Percentiles rank a stretch among this genome's conserved stretches.
phyloP scores from a whole-genome alignment of 768 basidiomycete genomes.

The Obba rivulosa region DNA sequence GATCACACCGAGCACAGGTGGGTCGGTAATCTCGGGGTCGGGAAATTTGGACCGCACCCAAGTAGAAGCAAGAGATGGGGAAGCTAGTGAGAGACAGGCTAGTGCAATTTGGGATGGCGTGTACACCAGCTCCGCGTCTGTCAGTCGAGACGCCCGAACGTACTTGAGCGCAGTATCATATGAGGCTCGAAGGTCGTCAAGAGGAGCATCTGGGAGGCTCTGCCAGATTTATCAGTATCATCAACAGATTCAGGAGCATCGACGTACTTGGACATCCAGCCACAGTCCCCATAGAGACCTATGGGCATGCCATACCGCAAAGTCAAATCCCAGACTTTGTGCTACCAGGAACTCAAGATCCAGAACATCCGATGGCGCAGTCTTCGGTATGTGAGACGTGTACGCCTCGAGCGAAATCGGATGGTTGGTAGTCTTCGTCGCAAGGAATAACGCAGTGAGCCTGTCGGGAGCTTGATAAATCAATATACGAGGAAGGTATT shows the following conservation, averaged over 20 bases:
- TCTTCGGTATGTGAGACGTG: conserved; percentile 77
- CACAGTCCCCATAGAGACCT: conserved; percentile 84
- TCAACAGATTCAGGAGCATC: conserved; percentile 3
- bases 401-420: conserved; percentile 86
- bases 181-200: conserved; percentile 44
- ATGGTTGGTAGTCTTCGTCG: conserved; percentile 96
- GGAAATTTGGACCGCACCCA: conserved; percentile 51
- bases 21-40: conserved; percentile 5
- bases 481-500: conserved; percentile 1
- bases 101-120: conserved; percentile 92
- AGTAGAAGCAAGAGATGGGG: conserved; percentile 50
- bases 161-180: conserved; percentile 65
- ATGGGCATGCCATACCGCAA: conserved; percentile 89
- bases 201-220: conserved; percentile 51
- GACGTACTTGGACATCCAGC: conserved; percentile 77
- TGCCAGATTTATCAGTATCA: conserved; percentile 22
- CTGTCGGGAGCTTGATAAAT: conserved; percentile 34
- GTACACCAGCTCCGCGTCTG: conserved; percentile 88
- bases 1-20: conserved; percentile 33
- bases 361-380: conserved; percentile 77
- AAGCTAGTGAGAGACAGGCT: conserved; percentile 64
- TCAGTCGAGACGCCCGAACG: conserved; percentile 77
- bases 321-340: conserved; percentile 91
- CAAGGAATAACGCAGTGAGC: conserved; percentile 92
- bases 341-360: conserved; percentile 95